Evolutionary conservation across 306 rosid species (phyloP), one percentile per base, ranked within the genome.

Genomic region (Rosa multiflora): DNA sequence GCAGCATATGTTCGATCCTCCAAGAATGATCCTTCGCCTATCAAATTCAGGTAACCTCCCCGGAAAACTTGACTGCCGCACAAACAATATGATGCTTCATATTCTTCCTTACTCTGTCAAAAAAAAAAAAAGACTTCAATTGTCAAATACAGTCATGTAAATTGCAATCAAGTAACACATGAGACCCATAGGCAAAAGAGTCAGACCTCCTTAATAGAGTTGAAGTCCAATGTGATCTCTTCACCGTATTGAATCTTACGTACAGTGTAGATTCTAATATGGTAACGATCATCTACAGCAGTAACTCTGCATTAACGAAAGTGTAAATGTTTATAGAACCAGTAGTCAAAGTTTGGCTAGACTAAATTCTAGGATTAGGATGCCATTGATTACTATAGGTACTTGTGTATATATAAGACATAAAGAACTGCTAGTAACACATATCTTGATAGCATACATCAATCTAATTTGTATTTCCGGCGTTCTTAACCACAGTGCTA

Each of bases 21-120:
- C 74, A 85, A 89, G 83, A 93, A 96, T 71, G 99, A 97, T 67
- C 93, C 99, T 88, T 96, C 99, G 51, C 98, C 99, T 6, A 97
- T 91, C 85, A 96, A 89, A 88, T 96, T 96, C 82, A 96, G 82
- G 86, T 96, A 96, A 87, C 99, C 93, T 42, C 99, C 99, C 51
- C 99, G 88, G 83, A 98, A 96, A 72, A 93, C 97, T 93, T 91
- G 99, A 81, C 99, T 96, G 59, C 99, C 99, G 84, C 99, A 96
- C 85, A 96, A 88, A 87, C 99, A 96, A 70, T 93, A 98, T 0
- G 99, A 96, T 18, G 97, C 99, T 87, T 93, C 98, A 74, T 96
- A 96, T 84, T 96, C 99, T 80, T 96, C 99, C 90, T 96, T 96
- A 83, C 99, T 91, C 99, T 96, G 86, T 55, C 74, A 71, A 67